Evolutionary conservation across 2,329 filamentous ascomycete species (phyloP).

Genomic region (Cyphellophora europaea): DNA sequence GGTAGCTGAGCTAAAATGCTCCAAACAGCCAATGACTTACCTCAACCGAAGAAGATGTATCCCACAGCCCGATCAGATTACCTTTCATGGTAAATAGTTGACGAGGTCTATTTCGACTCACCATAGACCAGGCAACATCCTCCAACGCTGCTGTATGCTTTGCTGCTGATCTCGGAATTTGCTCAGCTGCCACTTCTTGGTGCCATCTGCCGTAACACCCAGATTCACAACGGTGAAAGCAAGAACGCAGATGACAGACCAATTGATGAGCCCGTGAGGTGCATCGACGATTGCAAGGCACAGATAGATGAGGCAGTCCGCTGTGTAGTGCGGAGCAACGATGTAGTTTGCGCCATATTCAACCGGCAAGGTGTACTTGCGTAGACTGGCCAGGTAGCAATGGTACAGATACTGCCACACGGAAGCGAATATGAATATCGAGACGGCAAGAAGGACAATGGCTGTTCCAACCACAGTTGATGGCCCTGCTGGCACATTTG

Average conservation of each 20-base stretch:
- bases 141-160: conserved; percentile 9
- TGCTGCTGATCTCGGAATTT: conserved; percentile 46
- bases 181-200: conserved; percentile 65
- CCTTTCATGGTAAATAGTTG: no score
- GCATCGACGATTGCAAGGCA: conserved; percentile 67
- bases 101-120: no score
- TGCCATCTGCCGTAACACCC: conserved; percentile 69
- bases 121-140: conserved; percentile 10
- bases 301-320: conserved; percentile 76
- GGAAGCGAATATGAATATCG: conserved; percentile 61
- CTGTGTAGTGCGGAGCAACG: conserved; percentile 84
- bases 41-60: no score
- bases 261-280: conserved; percentile 60
- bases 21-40: no score
- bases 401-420: conserved; percentile 68
- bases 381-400: conserved; percentile 56
- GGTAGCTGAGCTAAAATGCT: no score
- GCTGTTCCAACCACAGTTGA: conserved; percentile 41
- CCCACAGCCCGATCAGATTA: no score
- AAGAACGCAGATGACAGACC: conserved; percentile 60
- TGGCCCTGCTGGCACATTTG: no score
- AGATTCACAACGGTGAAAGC: conserved; percentile 72
- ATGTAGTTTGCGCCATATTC: conserved; percentile 62
- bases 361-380: conserved; percentile 74
- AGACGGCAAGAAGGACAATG: conserved; percentile 38